Evolutionary conservation across 2,329 filamentous ascomycete species (phyloP), one percentile per base, ranked within the genome.

Genomic region (Fusarium anguioides): DNA sequence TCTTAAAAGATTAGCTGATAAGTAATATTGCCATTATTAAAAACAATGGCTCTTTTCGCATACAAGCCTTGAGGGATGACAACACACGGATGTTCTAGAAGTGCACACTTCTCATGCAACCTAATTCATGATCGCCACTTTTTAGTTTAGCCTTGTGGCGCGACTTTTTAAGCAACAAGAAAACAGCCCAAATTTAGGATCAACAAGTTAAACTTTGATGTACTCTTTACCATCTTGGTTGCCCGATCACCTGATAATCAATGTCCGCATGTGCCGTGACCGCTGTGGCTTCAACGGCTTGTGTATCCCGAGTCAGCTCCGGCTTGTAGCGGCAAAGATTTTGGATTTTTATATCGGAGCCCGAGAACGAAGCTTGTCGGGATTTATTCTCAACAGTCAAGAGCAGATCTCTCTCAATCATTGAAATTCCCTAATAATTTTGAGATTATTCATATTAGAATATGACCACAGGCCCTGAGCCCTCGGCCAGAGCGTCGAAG

Each of bases 271-370:
- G 39, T 39, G 41, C 37, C 20, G 41, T 45, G 37, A 35, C 50
- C 51, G n/a, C n/a, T n/a, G 46, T 59, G 58, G 56, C 47, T 44
- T 27, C 45, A 63, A 61, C 51, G 45, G 52, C 35, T 41, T 31
- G 14, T 26, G 21, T 39, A 48, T 41, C 36, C 60, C 69, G 69
- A 72, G 70, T 72, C 70, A 71, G 59, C 42, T 42, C 65, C 71
- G 71, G 71, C 60, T 74, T 74, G 67, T 61, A 46, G 49, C 72
- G 71, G 71, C 71, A 73, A 68, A 72, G 48, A 53, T 69, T 57
- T 68, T 45, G 33, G 45, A 44, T 54, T 71, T 58, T 45, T 39
- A 18, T 31, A 41, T 56, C 45, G 41, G 45, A 44, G 36, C 29
- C 64, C 42, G 61, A 12, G 27, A 61, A 35, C 24, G 23, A 64